phyloP scores from a whole-genome alignment of 805 yeast species.

The Yamadazyma kitorensis region DNA sequence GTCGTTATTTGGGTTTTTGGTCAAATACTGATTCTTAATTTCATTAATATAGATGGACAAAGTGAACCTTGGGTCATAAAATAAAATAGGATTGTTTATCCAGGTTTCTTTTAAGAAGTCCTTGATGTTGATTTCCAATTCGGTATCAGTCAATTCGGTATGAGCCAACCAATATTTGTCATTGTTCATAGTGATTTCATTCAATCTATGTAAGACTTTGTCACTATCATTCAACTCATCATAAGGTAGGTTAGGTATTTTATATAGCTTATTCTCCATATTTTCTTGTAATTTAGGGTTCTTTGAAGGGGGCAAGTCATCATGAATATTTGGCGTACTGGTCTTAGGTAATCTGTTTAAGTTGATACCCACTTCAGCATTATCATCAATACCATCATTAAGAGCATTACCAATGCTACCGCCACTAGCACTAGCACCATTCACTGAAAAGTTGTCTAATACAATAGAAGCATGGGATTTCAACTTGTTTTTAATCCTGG shows the following conservation, averaged over 20 bases:
- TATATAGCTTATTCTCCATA: constrained; percentile 9
- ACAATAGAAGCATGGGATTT: constrained; percentile 14
- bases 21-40: constrained; percentile 22
- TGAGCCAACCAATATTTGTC: constrained; percentile 24
- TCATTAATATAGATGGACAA: constrained; percentile 46
- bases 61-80: constrained; percentile 57
- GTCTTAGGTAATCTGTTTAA: constrained; percentile 2
- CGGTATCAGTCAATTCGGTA: constrained; percentile 19
- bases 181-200: constrained; percentile 19
- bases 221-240: constrained; percentile 15
- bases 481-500: constrained; percentile 8
- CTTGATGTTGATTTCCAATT: constrained; percentile 9
- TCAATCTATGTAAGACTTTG: constrained; percentile 17
- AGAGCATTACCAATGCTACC: background rate
- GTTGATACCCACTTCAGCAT: background rate
- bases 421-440: background rate
- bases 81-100: constrained; percentile 22
- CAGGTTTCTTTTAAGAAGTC: constrained; percentile 18
- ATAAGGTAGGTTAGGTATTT: constrained; percentile 17
- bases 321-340: constrained; percentile 3
- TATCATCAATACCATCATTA: background rate
- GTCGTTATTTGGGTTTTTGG: constrained; percentile 8
- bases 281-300: too few species aligned
- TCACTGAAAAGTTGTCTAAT: constrained; percentile 12
- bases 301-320: constrained; percentile 10